Base-by-base conservation (phyloP, 805 yeast genomes). In the Diddensiella santjacobensis region DNA sequence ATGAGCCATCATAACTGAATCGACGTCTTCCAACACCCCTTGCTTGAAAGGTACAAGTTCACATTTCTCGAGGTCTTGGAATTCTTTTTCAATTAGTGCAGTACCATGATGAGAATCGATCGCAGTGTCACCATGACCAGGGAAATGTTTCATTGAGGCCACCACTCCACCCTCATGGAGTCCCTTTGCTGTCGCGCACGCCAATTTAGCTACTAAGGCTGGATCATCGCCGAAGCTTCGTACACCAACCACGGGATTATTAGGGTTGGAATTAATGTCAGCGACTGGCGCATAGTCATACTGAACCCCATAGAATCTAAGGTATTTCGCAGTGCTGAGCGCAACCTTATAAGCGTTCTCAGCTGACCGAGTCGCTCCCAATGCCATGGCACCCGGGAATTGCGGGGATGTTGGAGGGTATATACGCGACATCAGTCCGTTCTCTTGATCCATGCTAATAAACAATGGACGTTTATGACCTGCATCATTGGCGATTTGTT, bases 371-470 rank as follows among this genome's bases (percentile, higher is more conserved):
- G 79, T 68, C 15, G 83, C 81, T 2, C 78, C 75, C 22, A 79
- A 59, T 1, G 80, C 81, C 84, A 79, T 79, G 18, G 82, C 82
- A 3, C 83, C 78, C 0, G 84, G 84, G 55, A 74, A 77, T 55
- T 78, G 82, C n/a, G 57, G 57, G 3, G 49, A 49, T 15, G 36
- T 31, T 8, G 48, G 44, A 22, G 47, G 46, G 1, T 43, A 47
- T 8, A 53, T 33, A 23, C 55, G 37, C 4, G 80, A 72, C 13
- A 79, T 61, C 75, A 77, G 72, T 0, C 84, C 84, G 3, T 81
- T 79, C 56, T 79, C 84, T 59, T 77, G 80, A 58, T 79, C 84
- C 17, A 79, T 71, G 19, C 80, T 79, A 56, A 79, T 72, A 61
- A 77, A 61, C 17, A 79, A 55, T 0, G 84, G 84, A 51, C 71